Percentiles rank a stretch among this genome's conserved stretches.
phyloP scores from a whole-genome alignment of 345 rosid species.

The Brassica cretica region DNA sequence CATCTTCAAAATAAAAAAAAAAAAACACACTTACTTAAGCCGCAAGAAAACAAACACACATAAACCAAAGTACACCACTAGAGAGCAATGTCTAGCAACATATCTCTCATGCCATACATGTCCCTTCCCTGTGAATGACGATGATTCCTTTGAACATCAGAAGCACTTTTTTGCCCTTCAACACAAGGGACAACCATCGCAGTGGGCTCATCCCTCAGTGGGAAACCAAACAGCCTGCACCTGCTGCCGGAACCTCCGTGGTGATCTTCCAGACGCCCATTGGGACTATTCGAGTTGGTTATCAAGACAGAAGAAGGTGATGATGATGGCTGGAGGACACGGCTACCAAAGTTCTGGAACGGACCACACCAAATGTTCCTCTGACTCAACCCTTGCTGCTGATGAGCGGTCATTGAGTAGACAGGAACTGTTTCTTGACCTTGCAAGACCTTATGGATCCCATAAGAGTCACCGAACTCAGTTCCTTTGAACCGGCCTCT shows the following conservation, averaged over 20 bases:
- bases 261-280: slow-evolving; percentile 15
- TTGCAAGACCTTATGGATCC: slow-evolving; percentile 95
- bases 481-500: slow-evolving; percentile 48
- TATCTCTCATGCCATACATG: slow-evolving; percentile 48
- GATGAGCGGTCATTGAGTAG: slow-evolving; percentile 50
- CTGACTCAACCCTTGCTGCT: slow-evolving; percentile 45
- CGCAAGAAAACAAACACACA: slow-evolving; percentile 21
- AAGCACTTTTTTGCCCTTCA: slow-evolving; percentile 51
- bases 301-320: slow-evolving; percentile 80
- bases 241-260: slow-evolving; percentile 50
- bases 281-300: slow-evolving; percentile 31
- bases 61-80: slow-evolving; percentile 15
- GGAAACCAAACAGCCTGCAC: slow-evolving; percentile 96
- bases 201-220: slow-evolving; percentile 63
- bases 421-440: slow-evolving; percentile 90
- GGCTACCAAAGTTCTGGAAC: slow-evolving; percentile 46
- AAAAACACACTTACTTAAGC: slow-evolving; percentile 19
- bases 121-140: slow-evolving; percentile 64
- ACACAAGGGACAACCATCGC: slow-evolving; percentile 43
- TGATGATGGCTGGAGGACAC: slow-evolving; percentile 51
- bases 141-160: slow-evolving; percentile 53
- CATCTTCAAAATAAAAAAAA: slow-evolving; percentile 27
- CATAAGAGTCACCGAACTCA: slow-evolving; percentile 64
- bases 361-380: slow-evolving; percentile 58
- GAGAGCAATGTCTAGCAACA: slow-evolving; percentile 50